phyloP scores from a whole-genome alignment of 805 yeast genomes.

The Yarrowia deformans region DNA sequence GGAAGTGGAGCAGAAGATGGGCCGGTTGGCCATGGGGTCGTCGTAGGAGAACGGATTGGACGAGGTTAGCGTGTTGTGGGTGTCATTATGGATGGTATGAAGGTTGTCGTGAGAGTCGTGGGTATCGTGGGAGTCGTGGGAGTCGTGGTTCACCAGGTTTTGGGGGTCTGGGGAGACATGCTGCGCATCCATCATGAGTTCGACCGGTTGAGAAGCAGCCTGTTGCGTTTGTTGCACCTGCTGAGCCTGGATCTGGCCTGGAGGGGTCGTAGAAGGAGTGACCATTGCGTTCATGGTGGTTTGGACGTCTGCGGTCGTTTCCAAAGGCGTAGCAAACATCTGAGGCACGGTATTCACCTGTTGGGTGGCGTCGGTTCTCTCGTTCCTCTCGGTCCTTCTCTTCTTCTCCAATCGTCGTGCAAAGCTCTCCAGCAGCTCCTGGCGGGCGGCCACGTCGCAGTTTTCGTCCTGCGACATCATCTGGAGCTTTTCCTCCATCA shows the following conservation, averaged over 20 bases:
- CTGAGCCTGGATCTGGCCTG: neutral
- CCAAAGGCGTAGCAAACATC: neutral
- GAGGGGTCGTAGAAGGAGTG: neutral
- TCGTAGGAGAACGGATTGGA: conserved; percentile 9
- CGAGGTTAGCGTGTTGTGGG: neutral
- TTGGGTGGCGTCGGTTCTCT: too few relatives aligned
- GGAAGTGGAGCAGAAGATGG: conserved; percentile 7
- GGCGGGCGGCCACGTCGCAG: conserved; percentile 19
- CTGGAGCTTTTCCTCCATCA: conserved; percentile 33
- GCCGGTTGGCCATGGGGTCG: conserved; percentile 10
- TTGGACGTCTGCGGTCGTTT: neutral
- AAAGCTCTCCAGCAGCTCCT: conserved; percentile 24
- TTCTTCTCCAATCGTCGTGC: neutral
- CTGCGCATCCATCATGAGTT: neutral
- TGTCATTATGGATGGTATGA: neutral
- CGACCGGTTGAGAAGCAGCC: neutral
- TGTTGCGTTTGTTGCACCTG: too few relatives aligned
- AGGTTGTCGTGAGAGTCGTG: neutral
- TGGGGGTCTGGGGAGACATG: neutral
- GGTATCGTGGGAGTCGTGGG: neutral
- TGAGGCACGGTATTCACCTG: too few relatives aligned
- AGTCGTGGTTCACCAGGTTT: neutral
- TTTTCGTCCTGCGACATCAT: conserved; percentile 23
- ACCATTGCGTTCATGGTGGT: neutral
- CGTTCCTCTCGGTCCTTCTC: neutral